Evolutionary conservation across 164 flowering plant species (phyloP).

Genomic region (Aristolochia californica): DNA sequence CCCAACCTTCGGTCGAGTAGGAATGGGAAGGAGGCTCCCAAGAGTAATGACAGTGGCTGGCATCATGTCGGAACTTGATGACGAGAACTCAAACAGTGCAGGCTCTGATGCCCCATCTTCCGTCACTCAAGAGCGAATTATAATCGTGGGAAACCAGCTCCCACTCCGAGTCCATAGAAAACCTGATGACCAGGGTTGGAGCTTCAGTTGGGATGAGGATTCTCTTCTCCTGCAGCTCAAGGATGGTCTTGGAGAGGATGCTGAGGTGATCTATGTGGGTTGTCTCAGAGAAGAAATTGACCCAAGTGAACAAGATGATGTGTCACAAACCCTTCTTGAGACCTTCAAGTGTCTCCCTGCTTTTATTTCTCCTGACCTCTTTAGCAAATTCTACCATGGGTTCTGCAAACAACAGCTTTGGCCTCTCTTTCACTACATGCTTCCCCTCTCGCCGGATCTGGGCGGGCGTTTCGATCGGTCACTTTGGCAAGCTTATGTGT

Average conservation of each 20-base stretch:
- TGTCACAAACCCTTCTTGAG: conserved; percentile 44
- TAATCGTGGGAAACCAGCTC: conserved; percentile 90
- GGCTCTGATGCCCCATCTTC: conserved; percentile 84
- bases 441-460: conserved; percentile 50
- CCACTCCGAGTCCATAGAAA: conserved; percentile 58
- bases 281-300: conserved; percentile 42
- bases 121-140: conserved; percentile 59
- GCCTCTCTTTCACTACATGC: conserved; percentile 66
- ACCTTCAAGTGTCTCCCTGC: conserved; percentile 53
- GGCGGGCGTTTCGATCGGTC: conserved; percentile 51
- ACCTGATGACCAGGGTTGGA: conserved; percentile 38
- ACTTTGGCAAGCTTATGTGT: conserved; percentile 56
- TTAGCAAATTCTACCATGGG: conserved; percentile 44
- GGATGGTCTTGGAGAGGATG: conserved; percentile 49
- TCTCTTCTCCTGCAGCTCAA: conserved; percentile 50
- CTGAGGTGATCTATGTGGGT: conserved; percentile 47
- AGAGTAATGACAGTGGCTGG: conserved; percentile 82
- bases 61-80: conserved; percentile 66
- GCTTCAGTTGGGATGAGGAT: conserved; percentile 56
- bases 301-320: conserved; percentile 43
- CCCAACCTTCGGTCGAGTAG: conserved; percentile 31
- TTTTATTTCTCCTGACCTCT: conserved; percentile 39
- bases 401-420: conserved; percentile 55
- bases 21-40: conserved; percentile 59
- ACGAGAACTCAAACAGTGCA: conserved; percentile 51